Conservation (phyloP, 2,329 filamentous ascomycete species). For the Sclerotinia glacialis region DNA sequence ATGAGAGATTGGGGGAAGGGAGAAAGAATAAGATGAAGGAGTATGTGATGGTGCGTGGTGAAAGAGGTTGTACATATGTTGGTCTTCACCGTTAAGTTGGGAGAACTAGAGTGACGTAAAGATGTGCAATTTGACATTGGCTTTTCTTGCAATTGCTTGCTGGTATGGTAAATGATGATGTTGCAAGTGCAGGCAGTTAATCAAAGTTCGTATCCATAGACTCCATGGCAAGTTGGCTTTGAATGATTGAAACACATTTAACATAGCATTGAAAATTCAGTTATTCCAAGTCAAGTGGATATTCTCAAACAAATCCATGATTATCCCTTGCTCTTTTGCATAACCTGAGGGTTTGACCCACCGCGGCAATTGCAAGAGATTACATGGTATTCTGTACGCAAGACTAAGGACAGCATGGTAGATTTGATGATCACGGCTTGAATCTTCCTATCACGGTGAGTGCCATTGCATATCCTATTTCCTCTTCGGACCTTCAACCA, state of each 20-base stretch:
- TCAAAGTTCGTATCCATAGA: fast-evolving
- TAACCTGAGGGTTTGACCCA: background rate
- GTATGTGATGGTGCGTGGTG: background rate
- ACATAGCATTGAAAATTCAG: too few species aligned
- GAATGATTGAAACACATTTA: background rate
- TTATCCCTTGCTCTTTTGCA: background rate
- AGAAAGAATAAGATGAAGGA: background rate
- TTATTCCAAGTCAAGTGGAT: background rate
- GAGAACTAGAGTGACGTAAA: background rate
- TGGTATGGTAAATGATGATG: background rate
- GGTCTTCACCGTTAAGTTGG: too few species aligned
- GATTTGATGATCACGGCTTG: background rate
- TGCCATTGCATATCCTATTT: background rate
- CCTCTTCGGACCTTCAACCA: background rate
- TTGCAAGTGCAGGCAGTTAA: background rate
- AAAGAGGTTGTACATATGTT: background rate
- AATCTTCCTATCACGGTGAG: background rate
- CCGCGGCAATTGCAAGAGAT: background rate
- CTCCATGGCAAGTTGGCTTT: background rate
- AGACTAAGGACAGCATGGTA: background rate
- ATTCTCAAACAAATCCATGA: background rate
- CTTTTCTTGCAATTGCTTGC: background rate
- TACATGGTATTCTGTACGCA: background rate
- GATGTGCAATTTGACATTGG: background rate
- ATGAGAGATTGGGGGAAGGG: background rate